Conservation (phyloP, 345 rosid species). For the Euphorbia peplus region DNA sequence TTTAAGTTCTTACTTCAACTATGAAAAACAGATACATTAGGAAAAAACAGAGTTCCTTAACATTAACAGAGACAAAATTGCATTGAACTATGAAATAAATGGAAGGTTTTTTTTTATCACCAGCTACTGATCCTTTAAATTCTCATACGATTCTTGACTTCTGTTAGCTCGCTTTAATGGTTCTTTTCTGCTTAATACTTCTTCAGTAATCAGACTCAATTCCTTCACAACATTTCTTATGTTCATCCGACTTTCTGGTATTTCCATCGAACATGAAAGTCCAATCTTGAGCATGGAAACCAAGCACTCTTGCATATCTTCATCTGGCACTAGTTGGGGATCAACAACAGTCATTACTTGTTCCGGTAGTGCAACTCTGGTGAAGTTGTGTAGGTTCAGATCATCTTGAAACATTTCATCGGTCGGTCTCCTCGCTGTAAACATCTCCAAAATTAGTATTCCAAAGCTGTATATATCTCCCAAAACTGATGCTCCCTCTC, state of each 20-base stretch:
- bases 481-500: background rate
- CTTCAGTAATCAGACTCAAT: background rate
- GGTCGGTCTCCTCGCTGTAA: conserved; percentile 17
- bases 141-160: too few species aligned
- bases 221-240: background rate
- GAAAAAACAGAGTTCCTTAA: too few species aligned
- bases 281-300: conserved; percentile 7
- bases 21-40: too few species aligned
- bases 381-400: conserved; percentile 12
- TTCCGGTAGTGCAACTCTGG: background rate
- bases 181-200: background rate
- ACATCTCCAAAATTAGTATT: conserved; percentile 16
- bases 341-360: background rate
- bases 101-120: too few species aligned
- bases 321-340: background rate
- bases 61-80: too few species aligned
- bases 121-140: too few species aligned
- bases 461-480: conserved; percentile 19
- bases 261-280: conserved; percentile 15
- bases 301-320: conserved; percentile 12
- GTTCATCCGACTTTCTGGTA: background rate
- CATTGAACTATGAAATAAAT: too few species aligned
- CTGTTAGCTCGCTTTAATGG: too few species aligned
- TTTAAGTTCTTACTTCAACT: too few species aligned
- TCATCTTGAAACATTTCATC: conserved; percentile 1